phyloP scores from a whole-genome alignment of 2,329 filamentous ascomycete species.

The Talaromyces atroroseus region DNA sequence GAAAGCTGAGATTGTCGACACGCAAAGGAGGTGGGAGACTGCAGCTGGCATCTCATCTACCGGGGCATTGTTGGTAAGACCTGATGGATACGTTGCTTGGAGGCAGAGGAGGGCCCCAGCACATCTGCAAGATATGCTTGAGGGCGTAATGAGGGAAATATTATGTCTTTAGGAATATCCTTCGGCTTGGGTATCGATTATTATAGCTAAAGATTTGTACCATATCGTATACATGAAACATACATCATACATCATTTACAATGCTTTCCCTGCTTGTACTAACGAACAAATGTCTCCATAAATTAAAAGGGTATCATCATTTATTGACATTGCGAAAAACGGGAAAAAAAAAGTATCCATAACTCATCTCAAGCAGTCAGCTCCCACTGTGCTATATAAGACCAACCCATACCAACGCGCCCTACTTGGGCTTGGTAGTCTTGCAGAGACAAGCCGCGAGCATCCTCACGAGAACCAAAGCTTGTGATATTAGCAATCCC shows the following conservation, averaged over 20 bases:
- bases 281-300: background rate
- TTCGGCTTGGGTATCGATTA: no score
- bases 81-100: conserved; percentile 10
- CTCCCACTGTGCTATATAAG: conserved; percentile 51
- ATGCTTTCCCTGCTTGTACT: background rate
- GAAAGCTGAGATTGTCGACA: background rate
- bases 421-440: conserved; percentile 47
- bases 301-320: conserved; percentile 6
- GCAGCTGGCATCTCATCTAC: conserved; percentile 9
- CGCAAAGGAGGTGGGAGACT: conserved; percentile 1
- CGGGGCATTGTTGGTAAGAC: conserved; percentile 6
- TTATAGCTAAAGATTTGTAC: no score
- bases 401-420: conserved; percentile 45
- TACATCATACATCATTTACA: background rate
- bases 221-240: background rate
- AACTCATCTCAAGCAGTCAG: conserved; percentile 30
- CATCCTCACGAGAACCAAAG: conserved; percentile 47
- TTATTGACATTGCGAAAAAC: background rate
- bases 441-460: conserved; percentile 46
- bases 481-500: conserved; percentile 57
- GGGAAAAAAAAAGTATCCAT: background rate
- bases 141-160: background rate
- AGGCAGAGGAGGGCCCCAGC: conserved; percentile 3
- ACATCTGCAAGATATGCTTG: background rate
- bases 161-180: conserved; percentile 3